A percentile compares a stretch with the other conserved stretches of the same genome.
phyloP scores from a whole-genome alignment of 2,329 filamentous ascomycete species.

The Pseudogymnoascus sp. region DNA sequence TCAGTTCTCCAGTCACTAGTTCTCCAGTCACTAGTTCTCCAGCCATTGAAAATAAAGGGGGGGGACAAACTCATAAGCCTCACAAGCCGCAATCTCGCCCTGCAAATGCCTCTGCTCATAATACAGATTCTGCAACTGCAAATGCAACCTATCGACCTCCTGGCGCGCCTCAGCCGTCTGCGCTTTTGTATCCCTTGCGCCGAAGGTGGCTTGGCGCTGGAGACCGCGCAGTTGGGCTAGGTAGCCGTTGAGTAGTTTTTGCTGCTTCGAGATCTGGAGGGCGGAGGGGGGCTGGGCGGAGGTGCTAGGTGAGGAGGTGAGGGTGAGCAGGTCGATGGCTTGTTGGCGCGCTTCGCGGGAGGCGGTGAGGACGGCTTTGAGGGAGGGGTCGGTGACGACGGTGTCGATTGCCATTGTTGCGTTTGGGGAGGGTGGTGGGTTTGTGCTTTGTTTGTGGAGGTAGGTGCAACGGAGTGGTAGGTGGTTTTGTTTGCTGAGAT shows the following conservation, averaged over 20 bases:
- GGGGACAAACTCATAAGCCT: conserved; percentile 72
- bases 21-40: neutral
- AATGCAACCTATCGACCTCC: conserved; percentile 83
- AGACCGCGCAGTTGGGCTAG: conserved; percentile 72
- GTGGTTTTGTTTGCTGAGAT: conserved; percentile 2
- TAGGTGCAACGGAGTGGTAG: neutral
- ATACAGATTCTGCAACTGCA: conserved; percentile 90
- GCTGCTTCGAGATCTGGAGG: conserved; percentile 59
- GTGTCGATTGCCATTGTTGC: conserved; percentile 44
- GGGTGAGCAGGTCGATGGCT: conserved; percentile 56
- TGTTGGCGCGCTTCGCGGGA: conserved; percentile 67
- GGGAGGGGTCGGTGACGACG: conserved; percentile 54
- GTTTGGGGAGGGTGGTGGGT: neutral
- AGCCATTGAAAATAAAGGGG: neutral
- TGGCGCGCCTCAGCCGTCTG: conserved; percentile 78
- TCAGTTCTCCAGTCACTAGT: conserved; percentile 2
- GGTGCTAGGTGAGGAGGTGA: conserved; percentile 46
- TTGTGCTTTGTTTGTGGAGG: neutral
- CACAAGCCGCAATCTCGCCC: conserved; percentile 83
- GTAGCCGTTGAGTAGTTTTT: conserved; percentile 71
- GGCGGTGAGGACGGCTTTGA: conserved; percentile 60
- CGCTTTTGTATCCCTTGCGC: conserved; percentile 76
- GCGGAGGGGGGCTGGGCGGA: conserved; percentile 38
- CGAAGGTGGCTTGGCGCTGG: conserved; percentile 72
- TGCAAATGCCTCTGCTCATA: conserved; percentile 90